phyloP scores from a whole-genome alignment of 2,329 filamentous ascomycete species.

The Chaetomium strumarium region DNA sequence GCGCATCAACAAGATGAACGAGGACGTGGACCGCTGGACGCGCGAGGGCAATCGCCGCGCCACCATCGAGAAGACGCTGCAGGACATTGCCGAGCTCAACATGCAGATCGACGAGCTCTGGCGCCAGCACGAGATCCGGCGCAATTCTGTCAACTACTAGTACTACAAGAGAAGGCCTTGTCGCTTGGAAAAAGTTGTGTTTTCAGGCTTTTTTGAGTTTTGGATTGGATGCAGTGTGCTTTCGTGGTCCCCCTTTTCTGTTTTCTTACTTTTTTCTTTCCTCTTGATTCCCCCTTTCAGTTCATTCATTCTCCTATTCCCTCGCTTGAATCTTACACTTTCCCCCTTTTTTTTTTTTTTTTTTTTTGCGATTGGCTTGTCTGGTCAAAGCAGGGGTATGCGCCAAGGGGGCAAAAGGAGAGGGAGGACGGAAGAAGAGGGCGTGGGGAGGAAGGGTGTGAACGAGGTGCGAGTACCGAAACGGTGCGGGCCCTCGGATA shows the following conservation, averaged over 20 bases:
- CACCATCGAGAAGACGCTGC: constrained; percentile 64
- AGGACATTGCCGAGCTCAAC: constrained; percentile 58
- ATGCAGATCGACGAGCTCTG: constrained; percentile 51
- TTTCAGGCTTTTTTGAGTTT: not conserved
- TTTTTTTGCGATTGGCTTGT: too few species aligned
- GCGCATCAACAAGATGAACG: constrained; percentile 65
- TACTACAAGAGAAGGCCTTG: too few species aligned
- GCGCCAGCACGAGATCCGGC: constrained; percentile 32
- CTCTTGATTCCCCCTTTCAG: not conserved
- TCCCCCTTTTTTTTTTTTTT: too few species aligned
- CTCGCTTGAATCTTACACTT: not conserved
- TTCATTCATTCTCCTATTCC: not conserved
- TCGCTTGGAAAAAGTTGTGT: not conserved
- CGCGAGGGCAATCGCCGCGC: constrained; percentile 67
- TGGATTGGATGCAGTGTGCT: not conserved
- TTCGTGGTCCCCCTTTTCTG: not conserved
- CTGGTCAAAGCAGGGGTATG: not conserved
- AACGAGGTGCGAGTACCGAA: not conserved
- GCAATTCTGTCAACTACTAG: constrained; percentile 1
- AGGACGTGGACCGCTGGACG: constrained; percentile 72
- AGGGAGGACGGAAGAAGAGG: not conserved
- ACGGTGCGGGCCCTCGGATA: not conserved
- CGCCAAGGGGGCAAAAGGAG: not conserved
- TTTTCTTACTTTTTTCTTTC: not conserved
- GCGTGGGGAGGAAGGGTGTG: not conserved